Evolutionary conservation across 2,329 filamentous ascomycete species (phyloP).

Genomic region (Arthrinium puccinioides): DNA sequence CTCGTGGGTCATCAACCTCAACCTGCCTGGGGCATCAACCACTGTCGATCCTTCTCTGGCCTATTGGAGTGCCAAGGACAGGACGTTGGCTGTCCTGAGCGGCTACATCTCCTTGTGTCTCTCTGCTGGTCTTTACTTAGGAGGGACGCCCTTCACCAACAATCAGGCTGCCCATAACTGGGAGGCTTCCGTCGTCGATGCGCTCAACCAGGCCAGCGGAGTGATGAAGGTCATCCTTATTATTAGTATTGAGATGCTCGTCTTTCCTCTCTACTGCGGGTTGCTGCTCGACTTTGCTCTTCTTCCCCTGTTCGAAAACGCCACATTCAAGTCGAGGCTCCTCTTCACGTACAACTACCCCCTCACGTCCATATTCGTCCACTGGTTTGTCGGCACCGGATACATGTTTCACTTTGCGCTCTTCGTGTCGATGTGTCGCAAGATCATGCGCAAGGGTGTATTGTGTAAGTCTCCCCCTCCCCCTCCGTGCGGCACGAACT

Average conservation of each 20-base stretch:
- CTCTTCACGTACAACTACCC: slow-evolving; percentile 73
- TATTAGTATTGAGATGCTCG: slow-evolving; percentile 98
- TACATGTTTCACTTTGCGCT: slow-evolving; percentile 99
- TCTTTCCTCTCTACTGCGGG: slow-evolving; percentile 93
- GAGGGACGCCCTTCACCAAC: slow-evolving; percentile 60
- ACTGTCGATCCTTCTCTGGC: slow-evolving; percentile 51
- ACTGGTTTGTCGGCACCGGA: slow-evolving; percentile 97
- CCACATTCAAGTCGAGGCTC: slow-evolving; percentile 69
- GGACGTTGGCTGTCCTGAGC: slow-evolving; percentile 64
- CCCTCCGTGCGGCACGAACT: neutral
- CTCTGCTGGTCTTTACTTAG: slow-evolving; percentile 72
- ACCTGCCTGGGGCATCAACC: slow-evolving; percentile 28
- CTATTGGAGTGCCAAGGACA: slow-evolving; percentile 60
- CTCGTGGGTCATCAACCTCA: slow-evolving; percentile 53
- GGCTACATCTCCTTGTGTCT: slow-evolving; percentile 76
- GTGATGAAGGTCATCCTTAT: slow-evolving; percentile 98
- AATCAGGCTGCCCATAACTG: slow-evolving; percentile 49
- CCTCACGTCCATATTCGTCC: slow-evolving; percentile 87
- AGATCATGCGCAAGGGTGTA: slow-evolving; percentile 92
- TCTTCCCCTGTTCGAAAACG: slow-evolving; percentile 78
- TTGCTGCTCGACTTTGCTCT: slow-evolving; percentile 82
- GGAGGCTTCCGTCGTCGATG: slow-evolving; percentile 75
- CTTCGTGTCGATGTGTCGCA: slow-evolving; percentile 97
- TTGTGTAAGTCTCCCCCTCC: slow-evolving; percentile 59
- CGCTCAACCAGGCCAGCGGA: slow-evolving; percentile 85